A percentile compares a stretch with the other conserved stretches of the same genome.
Conservation (phyloP, 2,329 filamentous ascomycete genomes). For the Grosmannia huntii region DNA sequence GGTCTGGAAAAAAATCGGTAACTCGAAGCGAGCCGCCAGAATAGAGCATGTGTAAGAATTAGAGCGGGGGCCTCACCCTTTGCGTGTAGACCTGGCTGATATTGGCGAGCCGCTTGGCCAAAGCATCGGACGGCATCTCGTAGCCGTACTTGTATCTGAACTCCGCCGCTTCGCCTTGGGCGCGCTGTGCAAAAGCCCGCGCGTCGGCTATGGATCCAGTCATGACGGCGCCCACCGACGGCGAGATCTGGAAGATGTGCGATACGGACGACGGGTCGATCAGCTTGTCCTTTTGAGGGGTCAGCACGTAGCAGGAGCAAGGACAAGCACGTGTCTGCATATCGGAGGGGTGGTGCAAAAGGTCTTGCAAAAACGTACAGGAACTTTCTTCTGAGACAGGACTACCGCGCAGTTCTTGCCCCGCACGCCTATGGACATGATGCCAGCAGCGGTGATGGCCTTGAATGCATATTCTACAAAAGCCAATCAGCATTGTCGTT, state of each 20-base stretch:
- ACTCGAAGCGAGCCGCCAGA: constrained; percentile 17
- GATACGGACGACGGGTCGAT: constrained; percentile 96
- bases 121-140: constrained; percentile 96
- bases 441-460: constrained; percentile 97
- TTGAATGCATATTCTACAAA: constrained; percentile 97
- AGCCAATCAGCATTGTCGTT: not conserved
- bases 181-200: constrained; percentile 80
- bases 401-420: constrained; percentile 97
- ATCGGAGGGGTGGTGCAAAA: not conserved
- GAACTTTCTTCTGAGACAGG: constrained; percentile 98
- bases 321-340: not conserved
- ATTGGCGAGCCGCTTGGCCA: constrained; percentile 94
- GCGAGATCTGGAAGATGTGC: constrained; percentile 93
- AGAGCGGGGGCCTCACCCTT: constrained; percentile 43
- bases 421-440: constrained; percentile 90
- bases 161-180: constrained; percentile 89
- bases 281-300: constrained; percentile 69
- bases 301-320: not conserved
- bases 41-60: too few species aligned
- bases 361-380: constrained; percentile 45
- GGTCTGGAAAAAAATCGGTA: too few species aligned
- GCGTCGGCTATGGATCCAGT: constrained; percentile 98
- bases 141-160: constrained; percentile 99
- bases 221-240: constrained; percentile 95
- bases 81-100: constrained; percentile 99